These are phyloP conservation scores for Limnanthes douglasii DNA, from an alignment of 345 rosid species.

Conservation along the genomic window DNA sequence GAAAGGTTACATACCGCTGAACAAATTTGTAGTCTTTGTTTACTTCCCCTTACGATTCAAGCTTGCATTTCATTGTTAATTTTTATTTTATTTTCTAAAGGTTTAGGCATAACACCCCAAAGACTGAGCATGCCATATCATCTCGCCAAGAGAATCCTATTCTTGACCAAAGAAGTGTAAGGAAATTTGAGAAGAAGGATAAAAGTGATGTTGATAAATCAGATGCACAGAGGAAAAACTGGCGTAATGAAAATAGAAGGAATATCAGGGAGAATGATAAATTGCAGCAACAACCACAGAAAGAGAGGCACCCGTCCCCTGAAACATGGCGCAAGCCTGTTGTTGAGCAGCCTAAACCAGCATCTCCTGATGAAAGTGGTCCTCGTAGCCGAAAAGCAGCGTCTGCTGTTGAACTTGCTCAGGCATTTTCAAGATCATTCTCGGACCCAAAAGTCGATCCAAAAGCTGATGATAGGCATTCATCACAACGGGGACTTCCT, in stretches of 20 bases:
- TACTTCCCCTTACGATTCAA: neutral
- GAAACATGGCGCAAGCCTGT: slow-evolving; percentile 70
- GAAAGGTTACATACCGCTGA: slow-evolving; percentile 30
- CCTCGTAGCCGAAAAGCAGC: slow-evolving; percentile 49
- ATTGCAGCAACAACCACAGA: slow-evolving; percentile 20
- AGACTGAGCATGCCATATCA: slow-evolving; percentile 20
- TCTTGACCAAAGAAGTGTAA: slow-evolving; percentile 23
- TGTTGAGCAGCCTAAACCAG: slow-evolving; percentile 29
- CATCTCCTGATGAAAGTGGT: slow-evolving; percentile 32
- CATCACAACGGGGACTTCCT: slow-evolving; percentile 17
- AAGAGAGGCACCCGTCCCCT: slow-evolving; percentile 59
- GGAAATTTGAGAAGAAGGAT: slow-evolving; percentile 45
- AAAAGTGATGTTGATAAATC: slow-evolving; percentile 27
- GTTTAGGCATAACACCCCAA: slow-evolving; percentile 20
- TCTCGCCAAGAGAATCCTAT: slow-evolving; percentile 21
- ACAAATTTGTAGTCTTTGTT: neutral
- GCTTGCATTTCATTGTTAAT: neutral
- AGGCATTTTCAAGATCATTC: slow-evolving; percentile 48
- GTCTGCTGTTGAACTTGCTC: slow-evolving; percentile 67
- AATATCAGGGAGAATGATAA: slow-evolving; percentile 27
- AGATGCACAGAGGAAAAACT: slow-evolving; percentile 38
- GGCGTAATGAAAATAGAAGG: slow-evolving; percentile 45
- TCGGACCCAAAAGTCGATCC: slow-evolving; percentile 32
- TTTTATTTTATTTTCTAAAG: slow-evolving; percentile 15
- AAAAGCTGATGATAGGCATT: slow-evolving; percentile 20